Conservation (phyloP, 2,329 filamentous ascomycete genomes). For the Ceratocystis destructans region DNA sequence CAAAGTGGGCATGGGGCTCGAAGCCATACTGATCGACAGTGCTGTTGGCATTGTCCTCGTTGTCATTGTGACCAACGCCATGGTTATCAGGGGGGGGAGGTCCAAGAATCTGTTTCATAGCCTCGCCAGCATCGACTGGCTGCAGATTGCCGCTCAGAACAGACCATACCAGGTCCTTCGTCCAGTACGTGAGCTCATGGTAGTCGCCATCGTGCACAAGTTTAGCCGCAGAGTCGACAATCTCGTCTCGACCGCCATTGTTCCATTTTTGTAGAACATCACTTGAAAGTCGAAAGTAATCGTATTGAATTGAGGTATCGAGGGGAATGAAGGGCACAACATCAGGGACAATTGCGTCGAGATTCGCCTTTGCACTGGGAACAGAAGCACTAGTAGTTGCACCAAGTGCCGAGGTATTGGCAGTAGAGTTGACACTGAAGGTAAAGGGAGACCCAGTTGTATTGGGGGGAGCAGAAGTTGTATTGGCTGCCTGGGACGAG, state of each 20-base stretch:
- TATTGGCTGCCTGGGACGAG: slow-evolving; percentile 14
- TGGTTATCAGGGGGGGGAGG: slow-evolving; percentile 32
- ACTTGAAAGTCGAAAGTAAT: slow-evolving; percentile 46
- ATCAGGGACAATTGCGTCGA: neutral
- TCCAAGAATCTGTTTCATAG: slow-evolving; percentile 60
- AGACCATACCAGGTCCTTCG: slow-evolving; percentile 73
- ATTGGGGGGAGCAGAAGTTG: neutral
- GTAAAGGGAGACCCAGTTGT: neutral
- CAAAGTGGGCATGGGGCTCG: slow-evolving; percentile 56
- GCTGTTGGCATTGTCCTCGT: slow-evolving; percentile 19
- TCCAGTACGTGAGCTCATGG: slow-evolving; percentile 54
- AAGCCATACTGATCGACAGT: slow-evolving; percentile 37
- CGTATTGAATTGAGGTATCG: slow-evolving; percentile 11
- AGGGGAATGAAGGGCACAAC: slow-evolving; percentile 8
- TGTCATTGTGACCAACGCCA: too few species aligned
- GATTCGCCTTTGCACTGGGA: neutral
- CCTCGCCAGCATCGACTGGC: slow-evolving; percentile 53
- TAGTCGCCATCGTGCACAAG: slow-evolving; percentile 55
- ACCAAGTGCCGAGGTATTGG: slow-evolving; percentile 11
- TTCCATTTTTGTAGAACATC: slow-evolving; percentile 55
- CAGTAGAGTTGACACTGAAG: slow-evolving; percentile 19
- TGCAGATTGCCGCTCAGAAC: slow-evolving; percentile 56
- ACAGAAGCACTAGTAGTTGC: slow-evolving; percentile 3
- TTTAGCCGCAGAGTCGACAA: slow-evolving; percentile 51
- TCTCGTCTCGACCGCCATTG: slow-evolving; percentile 48